Percentiles rank a stretch among this genome's conserved stretches.
Evolutionary conservation across 1,284 basidiomycete genomes (phyloP).

Genomic region (Butyriboletus appendiculatus): DNA sequence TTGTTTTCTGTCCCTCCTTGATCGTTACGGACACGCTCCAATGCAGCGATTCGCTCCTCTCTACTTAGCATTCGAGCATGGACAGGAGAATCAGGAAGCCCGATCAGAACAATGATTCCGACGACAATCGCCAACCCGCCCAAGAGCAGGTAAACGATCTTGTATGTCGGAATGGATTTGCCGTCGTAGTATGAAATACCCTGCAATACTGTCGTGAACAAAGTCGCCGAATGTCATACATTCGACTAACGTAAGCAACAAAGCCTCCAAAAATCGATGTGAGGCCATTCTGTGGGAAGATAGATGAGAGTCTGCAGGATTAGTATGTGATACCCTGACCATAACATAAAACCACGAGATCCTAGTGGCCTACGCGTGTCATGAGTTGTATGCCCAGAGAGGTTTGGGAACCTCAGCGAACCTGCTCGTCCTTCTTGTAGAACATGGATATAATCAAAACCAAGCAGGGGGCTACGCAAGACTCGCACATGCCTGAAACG

Average conservation of each 20-base stretch:
- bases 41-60: slow-evolving; percentile 61
- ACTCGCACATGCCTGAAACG: slow-evolving; percentile 60
- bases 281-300: slow-evolving; percentile 50
- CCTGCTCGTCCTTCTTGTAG: slow-evolving; percentile 71
- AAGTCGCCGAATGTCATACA: neutral
- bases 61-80: slow-evolving; percentile 56
- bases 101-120: slow-evolving; percentile 56
- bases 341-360: slow-evolving; percentile 72
- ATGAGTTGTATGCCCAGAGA: neutral
- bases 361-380: slow-evolving; percentile 45
- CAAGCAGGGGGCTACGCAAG: slow-evolving; percentile 62
- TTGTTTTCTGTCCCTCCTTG: slow-evolving; percentile 66
- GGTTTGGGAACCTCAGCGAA: slow-evolving; percentile 12
- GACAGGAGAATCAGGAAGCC: slow-evolving; percentile 68
- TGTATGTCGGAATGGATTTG: slow-evolving; percentile 51
- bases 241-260: slow-evolving; percentile 54
- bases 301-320: neutral
- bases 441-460: slow-evolving; percentile 69
- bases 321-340: slow-evolving; percentile 37
- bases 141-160: slow-evolving; percentile 63
- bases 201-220: slow-evolving; percentile 28
- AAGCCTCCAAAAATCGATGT: slow-evolving; percentile 68
- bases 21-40: slow-evolving; percentile 70
- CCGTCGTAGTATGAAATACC: slow-evolving; percentile 60
- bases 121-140: slow-evolving; percentile 62